Percentiles rank a stretch among this genome's conserved stretches.
Evolutionary conservation across 1,284 basidiomycete species (phyloP).

Genomic region (Boletus smithii): DNA sequence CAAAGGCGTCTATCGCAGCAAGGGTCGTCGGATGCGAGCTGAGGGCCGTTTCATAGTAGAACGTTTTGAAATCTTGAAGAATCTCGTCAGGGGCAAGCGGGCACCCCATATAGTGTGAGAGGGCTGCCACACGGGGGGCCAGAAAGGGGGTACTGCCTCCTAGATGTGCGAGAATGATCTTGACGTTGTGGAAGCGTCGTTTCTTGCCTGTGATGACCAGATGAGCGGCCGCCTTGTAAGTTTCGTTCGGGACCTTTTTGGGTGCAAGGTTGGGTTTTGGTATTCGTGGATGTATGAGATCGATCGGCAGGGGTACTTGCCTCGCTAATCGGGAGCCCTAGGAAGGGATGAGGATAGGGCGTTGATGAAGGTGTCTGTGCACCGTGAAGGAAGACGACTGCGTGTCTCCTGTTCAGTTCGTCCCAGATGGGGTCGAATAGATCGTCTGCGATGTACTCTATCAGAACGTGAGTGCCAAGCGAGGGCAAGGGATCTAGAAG

Average conservation of each 20-base stretch:
- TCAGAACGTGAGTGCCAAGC: constrained; percentile 8
- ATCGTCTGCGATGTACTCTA: constrained; percentile 65
- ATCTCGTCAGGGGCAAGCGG: constrained; percentile 56
- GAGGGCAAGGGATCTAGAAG: not conserved
- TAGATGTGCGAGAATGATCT: constrained; percentile 65
- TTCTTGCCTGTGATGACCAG: constrained; percentile 68
- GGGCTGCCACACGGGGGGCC: constrained; percentile 60
- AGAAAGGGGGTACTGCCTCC: constrained; percentile 62
- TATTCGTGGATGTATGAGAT: constrained; percentile 3
- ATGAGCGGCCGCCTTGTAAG: constrained; percentile 73
- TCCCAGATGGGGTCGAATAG: constrained; percentile 62
- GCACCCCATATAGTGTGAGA: constrained; percentile 67
- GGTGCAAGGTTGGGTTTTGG: constrained; percentile 17
- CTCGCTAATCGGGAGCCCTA: constrained; percentile 68
- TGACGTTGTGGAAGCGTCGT: constrained; percentile 53
- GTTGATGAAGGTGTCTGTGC: constrained; percentile 60
- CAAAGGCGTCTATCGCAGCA: constrained; percentile 46
- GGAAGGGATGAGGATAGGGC: constrained; percentile 55
- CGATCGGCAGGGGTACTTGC: constrained; percentile 34
- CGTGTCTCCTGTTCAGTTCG: constrained; percentile 53
- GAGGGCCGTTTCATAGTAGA: constrained; percentile 70
- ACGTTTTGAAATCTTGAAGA: constrained; percentile 59
- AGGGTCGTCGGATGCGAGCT: constrained; percentile 53
- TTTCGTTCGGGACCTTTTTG: constrained; percentile 68
- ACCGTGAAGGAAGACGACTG: constrained; percentile 68